Evolutionary conservation across 345 rosid genomes (phyloP).

Genomic region (Populus simonii): DNA sequence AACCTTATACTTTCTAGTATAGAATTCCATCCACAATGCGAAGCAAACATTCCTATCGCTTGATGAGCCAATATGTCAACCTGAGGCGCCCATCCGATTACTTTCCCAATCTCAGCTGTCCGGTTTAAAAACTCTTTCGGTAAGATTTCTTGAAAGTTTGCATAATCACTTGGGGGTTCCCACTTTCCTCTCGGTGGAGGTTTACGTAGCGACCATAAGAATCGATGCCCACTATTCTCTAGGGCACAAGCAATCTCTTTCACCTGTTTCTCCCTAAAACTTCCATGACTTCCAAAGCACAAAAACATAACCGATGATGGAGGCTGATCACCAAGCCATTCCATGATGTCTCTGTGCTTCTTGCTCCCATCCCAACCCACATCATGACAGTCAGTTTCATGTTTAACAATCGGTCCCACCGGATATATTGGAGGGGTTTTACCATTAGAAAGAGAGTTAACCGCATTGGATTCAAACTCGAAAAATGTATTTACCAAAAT

Average conservation of each 20-base stretch:
- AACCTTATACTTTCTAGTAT: neutral
- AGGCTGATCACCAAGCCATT: too few relatives aligned
- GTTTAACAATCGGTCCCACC: too few relatives aligned
- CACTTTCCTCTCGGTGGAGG: neutral
- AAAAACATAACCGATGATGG: too few relatives aligned
- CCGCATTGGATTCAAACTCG: constrained; percentile 5
- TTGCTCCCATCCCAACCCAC: too few relatives aligned
- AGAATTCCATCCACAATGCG: neutral
- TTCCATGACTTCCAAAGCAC: too few relatives aligned
- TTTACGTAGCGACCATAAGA: neutral
- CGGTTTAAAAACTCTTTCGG: neutral
- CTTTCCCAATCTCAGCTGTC: neutral
- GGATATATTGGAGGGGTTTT: too few relatives aligned
- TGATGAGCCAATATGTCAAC: neutral
- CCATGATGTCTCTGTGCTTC: too few relatives aligned
- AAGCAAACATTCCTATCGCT: neutral
- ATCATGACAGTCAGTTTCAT: neutral
- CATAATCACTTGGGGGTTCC: neutral
- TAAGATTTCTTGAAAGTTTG: neutral
- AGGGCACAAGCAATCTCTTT: neutral
- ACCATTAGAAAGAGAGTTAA: neutral
- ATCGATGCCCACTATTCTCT: neutral
- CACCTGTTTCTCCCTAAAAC: neutral
- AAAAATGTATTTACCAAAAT: constrained; percentile 10
- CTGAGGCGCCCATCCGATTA: neutral